phyloP scores from a whole-genome alignment of 2,329 filamentous ascomycete species.

The Aspergillus novoparasiticus region DNA sequence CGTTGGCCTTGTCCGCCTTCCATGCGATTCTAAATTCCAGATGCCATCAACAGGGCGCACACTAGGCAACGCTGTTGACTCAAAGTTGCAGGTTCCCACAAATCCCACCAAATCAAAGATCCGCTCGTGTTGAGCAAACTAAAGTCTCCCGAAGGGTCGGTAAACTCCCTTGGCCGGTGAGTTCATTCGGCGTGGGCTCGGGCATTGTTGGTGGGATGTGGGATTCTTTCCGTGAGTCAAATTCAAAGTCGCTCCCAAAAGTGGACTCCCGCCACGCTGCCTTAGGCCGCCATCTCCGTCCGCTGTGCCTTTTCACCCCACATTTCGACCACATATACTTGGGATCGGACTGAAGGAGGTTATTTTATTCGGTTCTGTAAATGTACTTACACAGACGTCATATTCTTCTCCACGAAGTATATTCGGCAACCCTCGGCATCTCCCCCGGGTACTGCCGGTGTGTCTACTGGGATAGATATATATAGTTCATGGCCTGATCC shows the following conservation, averaged over 20 bases:
- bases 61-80: conserved; percentile 13
- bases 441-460: not conserved
- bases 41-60: conserved; percentile 32
- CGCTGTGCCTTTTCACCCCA: not conserved
- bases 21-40: conserved; percentile 35
- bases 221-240: not conserved
- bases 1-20: conserved; percentile 25
- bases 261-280: not conserved
- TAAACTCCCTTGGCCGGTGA: not conserved
- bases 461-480: not conserved
- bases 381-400: not conserved
- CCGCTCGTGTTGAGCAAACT: not conserved
- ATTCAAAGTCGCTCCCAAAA: not conserved
- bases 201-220: not conserved
- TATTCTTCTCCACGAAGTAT: not conserved
- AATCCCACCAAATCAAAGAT: not conserved
- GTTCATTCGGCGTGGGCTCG: not conserved
- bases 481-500: conserved; percentile 3
- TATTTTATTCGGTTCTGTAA: not conserved
- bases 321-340: not conserved
- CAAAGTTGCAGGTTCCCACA: not conserved
- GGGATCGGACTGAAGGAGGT: not conserved
- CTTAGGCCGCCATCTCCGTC: not conserved
- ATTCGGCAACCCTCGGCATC: not conserved
- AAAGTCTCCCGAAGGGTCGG: not conserved